These are phyloP conservation scores for Astrothelium macrocarpum DNA, from an alignment of 495 filamentous ascomycete genomes.

Conservation along the genomic window DNA sequence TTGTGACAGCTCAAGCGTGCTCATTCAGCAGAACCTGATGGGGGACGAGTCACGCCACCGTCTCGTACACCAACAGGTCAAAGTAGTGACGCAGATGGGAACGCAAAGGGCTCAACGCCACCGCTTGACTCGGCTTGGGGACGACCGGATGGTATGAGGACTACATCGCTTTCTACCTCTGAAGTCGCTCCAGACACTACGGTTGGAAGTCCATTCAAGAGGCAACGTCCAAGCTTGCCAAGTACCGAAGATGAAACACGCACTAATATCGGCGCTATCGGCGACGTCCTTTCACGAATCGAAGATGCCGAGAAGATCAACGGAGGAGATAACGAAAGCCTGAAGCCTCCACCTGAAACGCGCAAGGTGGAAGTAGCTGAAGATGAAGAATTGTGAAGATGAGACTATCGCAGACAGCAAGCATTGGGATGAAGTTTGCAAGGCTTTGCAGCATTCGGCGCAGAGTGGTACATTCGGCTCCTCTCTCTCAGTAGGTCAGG, in stretches of 20 bases:
- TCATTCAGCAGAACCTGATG: slow-evolving; percentile 72
- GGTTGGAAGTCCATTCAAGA: slow-evolving; percentile 75
- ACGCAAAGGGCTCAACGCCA: neutral
- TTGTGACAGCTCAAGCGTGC: slow-evolving; percentile 76
- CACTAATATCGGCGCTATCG: slow-evolving; percentile 7
- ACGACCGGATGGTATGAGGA: neutral
- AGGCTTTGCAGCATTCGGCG: neutral
- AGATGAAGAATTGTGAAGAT: slow-evolving; percentile 29
- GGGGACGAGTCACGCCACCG: slow-evolving; percentile 35
- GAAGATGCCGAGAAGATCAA: neutral
- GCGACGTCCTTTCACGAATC: neutral
- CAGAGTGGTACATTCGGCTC: neutral
- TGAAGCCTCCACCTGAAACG: neutral
- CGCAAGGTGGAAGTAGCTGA: slow-evolving; percentile 17
- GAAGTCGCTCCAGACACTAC: slow-evolving; percentile 42
- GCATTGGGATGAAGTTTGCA: neutral
- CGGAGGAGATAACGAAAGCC: neutral
- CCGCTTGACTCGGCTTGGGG: neutral
- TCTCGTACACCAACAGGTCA: slow-evolving; percentile 28
- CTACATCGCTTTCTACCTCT: slow-evolving; percentile 10
- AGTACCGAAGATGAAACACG: slow-evolving; percentile 26
- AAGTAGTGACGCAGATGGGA: neutral
- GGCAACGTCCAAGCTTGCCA: slow-evolving; percentile 63
- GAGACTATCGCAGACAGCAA: neutral
- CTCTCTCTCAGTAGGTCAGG: neutral